Base-by-base conservation (phyloP, 352 stramenopile genomes). In the Globisporangium ultimum region DNA sequence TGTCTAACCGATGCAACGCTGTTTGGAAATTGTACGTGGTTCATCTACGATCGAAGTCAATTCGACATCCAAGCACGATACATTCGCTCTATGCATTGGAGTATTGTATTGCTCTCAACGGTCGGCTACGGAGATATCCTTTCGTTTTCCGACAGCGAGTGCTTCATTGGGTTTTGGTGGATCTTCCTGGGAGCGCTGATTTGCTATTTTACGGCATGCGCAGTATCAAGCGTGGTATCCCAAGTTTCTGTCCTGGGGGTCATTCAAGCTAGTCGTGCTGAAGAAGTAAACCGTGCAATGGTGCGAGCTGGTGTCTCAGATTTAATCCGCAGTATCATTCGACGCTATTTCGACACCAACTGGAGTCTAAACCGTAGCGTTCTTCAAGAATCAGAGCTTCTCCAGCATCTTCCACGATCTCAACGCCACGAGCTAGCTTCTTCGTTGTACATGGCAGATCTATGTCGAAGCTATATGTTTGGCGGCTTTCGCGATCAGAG, bases 91-190 rank as follows among this genome's bases (percentile, higher is more conserved):
- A 64, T 89, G 17, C 65, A 89, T 28, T 91, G 81, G 81, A 91
- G 81, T 48, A 70, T 91, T 34, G 81, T 91, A 18, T 48, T 91
- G 15, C 60, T 87, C 14, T 91, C 81, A 3, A 91, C 81, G 0
- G 81, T 91, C 42, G 78, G 78, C 0, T 91, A 84, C 61, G 81
- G 81, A 3, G 80, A 90, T 48, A 84, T 89, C 46, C 49, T 87
- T 38, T 71, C 76, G 1, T 89, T 87, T 52, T 78, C 79, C 0
- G 80, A 73, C 8, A 61, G 68, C 58, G 50, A 64, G 24, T 64
- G 58, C 42, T 40, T 64, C 49, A 28, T 58, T 22, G 58, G 50
- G 9, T 64, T 64, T 18, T 64, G 58, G 49, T 70, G 63, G 63
- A 68, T 64, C 32, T 70, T 55, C 54, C 28, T 70, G 21, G 59